A percentile compares a stretch with the other conserved stretches of the same genome.
These are phyloP conservation scores for Cutaneotrichosporon spelunceum DNA, from an alignment of 1,284 basidiomycete species.

Conservation along the genomic window DNA sequence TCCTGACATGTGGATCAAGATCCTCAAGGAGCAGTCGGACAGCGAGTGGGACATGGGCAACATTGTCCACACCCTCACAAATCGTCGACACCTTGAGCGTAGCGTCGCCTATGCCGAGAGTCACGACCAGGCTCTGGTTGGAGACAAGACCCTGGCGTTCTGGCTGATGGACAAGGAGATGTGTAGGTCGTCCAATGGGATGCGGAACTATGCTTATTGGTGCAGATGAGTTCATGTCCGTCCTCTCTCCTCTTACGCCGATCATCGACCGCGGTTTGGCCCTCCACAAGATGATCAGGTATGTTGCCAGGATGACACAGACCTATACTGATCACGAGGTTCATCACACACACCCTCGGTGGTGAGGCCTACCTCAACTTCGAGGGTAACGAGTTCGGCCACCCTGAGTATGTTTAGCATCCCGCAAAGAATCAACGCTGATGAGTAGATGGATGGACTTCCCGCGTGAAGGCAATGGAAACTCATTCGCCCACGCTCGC, in stretches of 20 bases:
- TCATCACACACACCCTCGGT: conserved; percentile 85
- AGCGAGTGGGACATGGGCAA: conserved; percentile 83
- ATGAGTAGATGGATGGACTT: conserved; percentile 88
- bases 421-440: neutral
- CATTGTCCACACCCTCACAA: conserved; percentile 85
- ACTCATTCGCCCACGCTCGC: conserved; percentile 92
- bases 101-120: conserved; percentile 94
- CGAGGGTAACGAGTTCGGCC: conserved; percentile 96
- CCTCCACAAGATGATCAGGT: conserved; percentile 96
- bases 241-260: conserved; percentile 77
- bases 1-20: conserved; percentile 99
- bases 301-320: conserved; percentile 41
- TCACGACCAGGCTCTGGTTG: conserved; percentile 96
- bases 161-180: conserved; percentile 99
- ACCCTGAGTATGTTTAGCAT: conserved; percentile 69
- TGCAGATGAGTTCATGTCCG: conserved; percentile 90
- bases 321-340: conserved; percentile 54
- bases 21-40: conserved; percentile 87
- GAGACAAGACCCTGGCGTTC: conserved; percentile 96
- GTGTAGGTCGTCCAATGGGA: conserved; percentile 63
- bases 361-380: conserved; percentile 98
- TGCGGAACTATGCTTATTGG: conserved; percentile 1
- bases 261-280: conserved; percentile 84
- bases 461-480: conserved; percentile 88
- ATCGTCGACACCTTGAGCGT: conserved; percentile 84